phyloP scores from a whole-genome alignment of 2,329 filamentous ascomycete genomes.

The Aureobasidium uvarum region DNA sequence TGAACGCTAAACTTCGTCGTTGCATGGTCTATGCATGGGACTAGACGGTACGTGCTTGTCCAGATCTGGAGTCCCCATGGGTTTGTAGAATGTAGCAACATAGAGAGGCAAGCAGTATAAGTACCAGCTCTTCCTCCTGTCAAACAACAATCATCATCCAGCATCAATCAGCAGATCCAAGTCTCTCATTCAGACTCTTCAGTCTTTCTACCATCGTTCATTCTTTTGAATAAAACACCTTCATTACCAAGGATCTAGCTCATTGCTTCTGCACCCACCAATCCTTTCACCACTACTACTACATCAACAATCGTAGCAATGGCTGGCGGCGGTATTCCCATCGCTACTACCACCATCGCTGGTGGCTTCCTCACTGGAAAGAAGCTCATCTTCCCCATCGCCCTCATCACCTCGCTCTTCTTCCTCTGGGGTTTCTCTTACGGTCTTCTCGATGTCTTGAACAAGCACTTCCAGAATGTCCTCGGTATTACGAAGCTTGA shows the following conservation, averaged over 20 bases:
- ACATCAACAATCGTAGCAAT: conserved; percentile 34
- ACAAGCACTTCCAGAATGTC: conserved; percentile 42
- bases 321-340: conserved; percentile 44
- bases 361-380: conserved; percentile 47
- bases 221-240: conserved; percentile 19
- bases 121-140: conserved; percentile 9
- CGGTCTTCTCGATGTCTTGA: conserved; percentile 40
- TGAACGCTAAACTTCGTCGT: conserved; percentile 15
- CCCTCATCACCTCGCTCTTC: conserved; percentile 50
- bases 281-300: conserved; percentile 7
- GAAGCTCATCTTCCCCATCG: conserved; percentile 51
- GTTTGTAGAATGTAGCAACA: not conserved
- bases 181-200: conserved; percentile 22
- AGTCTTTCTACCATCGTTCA: conserved; percentile 20
- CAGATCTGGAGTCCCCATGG: conserved; percentile 27
- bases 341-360: conserved; percentile 40
- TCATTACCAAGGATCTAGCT: conserved; percentile 22
- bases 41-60: conserved; percentile 23
- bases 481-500: conserved; percentile 44
- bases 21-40: conserved; percentile 23
- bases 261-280: not conserved
- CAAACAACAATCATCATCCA: conserved; percentile 15
- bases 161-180: conserved; percentile 24
- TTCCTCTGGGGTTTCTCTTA: conserved; percentile 46
- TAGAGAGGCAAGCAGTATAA: conserved; percentile 19